phyloP scores from a whole-genome alignment of 139 green algal genomes.

The Chlamydomonas applanata region DNA sequence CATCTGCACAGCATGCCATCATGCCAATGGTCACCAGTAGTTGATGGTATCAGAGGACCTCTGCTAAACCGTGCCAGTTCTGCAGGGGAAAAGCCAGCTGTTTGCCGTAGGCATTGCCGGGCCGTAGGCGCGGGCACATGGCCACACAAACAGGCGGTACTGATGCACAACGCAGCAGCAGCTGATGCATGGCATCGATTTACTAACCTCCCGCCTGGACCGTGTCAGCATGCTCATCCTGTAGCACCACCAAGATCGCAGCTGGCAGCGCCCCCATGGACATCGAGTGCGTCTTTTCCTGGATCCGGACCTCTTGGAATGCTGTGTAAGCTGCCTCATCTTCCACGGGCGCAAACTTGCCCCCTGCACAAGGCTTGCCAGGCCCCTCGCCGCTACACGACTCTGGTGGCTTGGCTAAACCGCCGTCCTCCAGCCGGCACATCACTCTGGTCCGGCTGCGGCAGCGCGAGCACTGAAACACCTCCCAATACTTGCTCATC shows the following conservation, averaged over 20 bases:
- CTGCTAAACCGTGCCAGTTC: too few relatives aligned
- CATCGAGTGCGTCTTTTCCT: conserved; percentile 50
- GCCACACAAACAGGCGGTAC: too few relatives aligned
- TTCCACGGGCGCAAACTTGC: conserved; percentile 56
- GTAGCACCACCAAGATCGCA: conserved; percentile 69
- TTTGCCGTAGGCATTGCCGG: too few relatives aligned
- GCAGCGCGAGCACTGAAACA: conserved; percentile 72
- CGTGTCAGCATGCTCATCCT: conserved; percentile 82
- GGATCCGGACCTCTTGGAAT: conserved; percentile 33
- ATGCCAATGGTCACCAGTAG: too few relatives aligned
- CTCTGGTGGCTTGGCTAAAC: conserved; percentile 26
- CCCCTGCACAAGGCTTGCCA: conserved; percentile 46
- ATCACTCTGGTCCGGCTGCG: conserved; percentile 31
- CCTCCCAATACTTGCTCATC: conserved; percentile 65
- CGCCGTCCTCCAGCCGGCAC: conserved; percentile 33
- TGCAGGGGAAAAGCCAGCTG: too few relatives aligned
- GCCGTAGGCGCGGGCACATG: too few relatives aligned
- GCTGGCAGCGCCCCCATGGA: conserved; percentile 57
- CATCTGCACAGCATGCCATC: conserved; percentile 51
- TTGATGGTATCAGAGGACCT: too few relatives aligned
- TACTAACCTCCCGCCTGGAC: conserved; percentile 62
- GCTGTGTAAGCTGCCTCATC: conserved; percentile 21
- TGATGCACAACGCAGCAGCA: too few relatives aligned
- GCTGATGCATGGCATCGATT: too few relatives aligned
- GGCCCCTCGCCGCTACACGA: conserved; percentile 8